Evolutionary conservation across 1,284 basidiomycete genomes (phyloP), one percentile per base, ranked within the genome.

Genomic region (Tylopilus sp.): DNA sequence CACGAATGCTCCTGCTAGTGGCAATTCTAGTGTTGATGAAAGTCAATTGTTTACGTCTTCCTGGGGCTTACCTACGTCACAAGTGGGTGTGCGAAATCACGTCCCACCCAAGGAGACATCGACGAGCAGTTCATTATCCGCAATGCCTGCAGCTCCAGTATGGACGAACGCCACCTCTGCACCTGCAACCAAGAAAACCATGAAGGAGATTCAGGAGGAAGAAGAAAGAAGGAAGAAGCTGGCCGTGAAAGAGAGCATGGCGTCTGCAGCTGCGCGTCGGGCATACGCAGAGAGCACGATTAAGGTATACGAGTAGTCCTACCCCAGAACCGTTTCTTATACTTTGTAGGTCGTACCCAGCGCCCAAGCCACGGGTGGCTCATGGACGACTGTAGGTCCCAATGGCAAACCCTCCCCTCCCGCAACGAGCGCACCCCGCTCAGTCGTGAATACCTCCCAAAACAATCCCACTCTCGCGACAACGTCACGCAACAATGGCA

Each of bases 131-230:
- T 59, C 76, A 12, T 55, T 64, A 35, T 56, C 73, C 15, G 33
- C 67, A 23, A 52, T 64, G 4, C 38, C 67, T 10, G 52, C 60
- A 26, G 57, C 60, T 4, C 75, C 80, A 6, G 87, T 87, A 21
- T 90, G 88, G 87, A 86, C 84, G 9, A 81, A 75, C 45, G 65
- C 79, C 12, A 65, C 70, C 1, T 81, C 85, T 56, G 55, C 74
- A 6, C 63, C 72, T 5, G 69, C 74, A 3, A 73, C 82, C 7
- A 96, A 94, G 74, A 97, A 95, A 78, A 91, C 91, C 2, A 88
- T 99, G 83, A 97, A 95, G 75, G 94, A 99, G 73, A 99, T 99
- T 41, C 92, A 97, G 67, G 94, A 98, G 67, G 96, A 99, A 62
- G 96, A 99, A 67, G 89, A 97, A 71, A 80, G 74, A 56, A 77